phyloP scores from a whole-genome alignment of 2,329 filamentous ascomycete species.

The Neopestalotiopsis sp. region DNA sequence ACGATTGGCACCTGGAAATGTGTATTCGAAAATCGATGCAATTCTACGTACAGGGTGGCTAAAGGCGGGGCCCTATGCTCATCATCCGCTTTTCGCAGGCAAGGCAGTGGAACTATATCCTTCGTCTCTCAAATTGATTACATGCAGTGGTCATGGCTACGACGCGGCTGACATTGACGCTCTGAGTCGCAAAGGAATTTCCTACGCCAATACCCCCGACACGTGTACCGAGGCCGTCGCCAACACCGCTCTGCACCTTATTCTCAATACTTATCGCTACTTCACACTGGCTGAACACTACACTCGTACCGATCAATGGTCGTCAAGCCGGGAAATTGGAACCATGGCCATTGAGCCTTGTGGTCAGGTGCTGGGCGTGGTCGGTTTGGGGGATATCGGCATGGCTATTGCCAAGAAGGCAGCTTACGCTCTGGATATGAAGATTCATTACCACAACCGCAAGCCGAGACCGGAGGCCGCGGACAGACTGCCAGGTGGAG shows the following conservation, averaged over 20 bases:
- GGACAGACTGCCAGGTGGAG: not conserved
- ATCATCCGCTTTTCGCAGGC: slow-evolving; percentile 32
- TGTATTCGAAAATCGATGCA: slow-evolving; percentile 33
- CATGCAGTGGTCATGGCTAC: slow-evolving; percentile 65
- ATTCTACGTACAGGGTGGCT: slow-evolving; percentile 38
- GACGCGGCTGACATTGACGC: slow-evolving; percentile 63
- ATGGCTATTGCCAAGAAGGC: slow-evolving; percentile 24
- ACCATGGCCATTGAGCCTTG: slow-evolving; percentile 36
- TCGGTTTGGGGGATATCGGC: slow-evolving; percentile 2
- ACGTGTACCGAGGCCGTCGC: slow-evolving; percentile 10
- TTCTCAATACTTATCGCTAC: not conserved
- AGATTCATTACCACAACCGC: slow-evolving; percentile 5
- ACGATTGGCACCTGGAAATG: slow-evolving; percentile 32
- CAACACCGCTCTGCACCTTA: slow-evolving; percentile 3
- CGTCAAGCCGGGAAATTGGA: not conserved
- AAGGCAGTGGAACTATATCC: slow-evolving; percentile 37
- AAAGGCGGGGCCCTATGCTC: slow-evolving; percentile 34
- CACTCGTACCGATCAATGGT: slow-evolving; percentile 8
- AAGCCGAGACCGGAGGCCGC: not conserved
- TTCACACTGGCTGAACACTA: slow-evolving; percentile 54
- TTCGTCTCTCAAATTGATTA: slow-evolving; percentile 57
- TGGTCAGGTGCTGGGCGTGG: not conserved
- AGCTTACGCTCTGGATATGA: not conserved
- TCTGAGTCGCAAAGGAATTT: slow-evolving; percentile 24
- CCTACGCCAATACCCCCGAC: not conserved